Conservation (phyloP, 306 rosid species). For the Rosa persica region DNA sequence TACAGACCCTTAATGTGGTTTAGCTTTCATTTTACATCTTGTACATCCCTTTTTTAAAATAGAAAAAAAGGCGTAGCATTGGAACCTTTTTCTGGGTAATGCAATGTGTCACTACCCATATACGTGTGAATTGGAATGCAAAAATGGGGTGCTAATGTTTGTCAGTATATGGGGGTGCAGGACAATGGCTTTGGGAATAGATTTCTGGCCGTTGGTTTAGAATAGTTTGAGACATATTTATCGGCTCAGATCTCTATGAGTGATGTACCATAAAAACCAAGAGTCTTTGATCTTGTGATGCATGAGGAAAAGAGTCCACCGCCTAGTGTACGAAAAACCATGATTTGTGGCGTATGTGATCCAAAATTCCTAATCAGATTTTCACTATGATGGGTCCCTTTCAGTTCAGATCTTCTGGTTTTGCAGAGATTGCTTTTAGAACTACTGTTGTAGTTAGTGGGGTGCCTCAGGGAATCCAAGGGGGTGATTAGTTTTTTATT, state of each 20-base stretch:
- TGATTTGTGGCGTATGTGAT: slow-evolving; percentile 25
- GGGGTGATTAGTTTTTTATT: slow-evolving; percentile 2
- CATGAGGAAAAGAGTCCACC: slow-evolving; percentile 10
- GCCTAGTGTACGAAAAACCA: slow-evolving; percentile 19
- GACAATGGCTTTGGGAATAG: slow-evolving; percentile 14
- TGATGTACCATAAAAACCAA: not conserved
- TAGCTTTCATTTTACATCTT: not conserved
- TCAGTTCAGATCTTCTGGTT: slow-evolving; percentile 3
- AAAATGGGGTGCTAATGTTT: slow-evolving; percentile 6
- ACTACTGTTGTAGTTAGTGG: slow-evolving; percentile 26
- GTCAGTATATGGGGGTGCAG: slow-evolving; percentile 6
- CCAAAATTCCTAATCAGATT: slow-evolving; percentile 26
- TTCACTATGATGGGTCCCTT: slow-evolving; percentile 38
- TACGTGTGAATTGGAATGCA: not conserved
- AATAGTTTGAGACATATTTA: not conserved
- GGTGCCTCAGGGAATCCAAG: slow-evolving; percentile 52
- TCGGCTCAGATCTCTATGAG: slow-evolving; percentile 12
- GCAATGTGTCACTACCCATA: not conserved
- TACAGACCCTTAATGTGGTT: not conserved
- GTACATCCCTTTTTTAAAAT: not conserved
- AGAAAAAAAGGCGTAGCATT: not conserved
- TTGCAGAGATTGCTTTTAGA: slow-evolving; percentile 21
- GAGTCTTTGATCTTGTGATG: not conserved
- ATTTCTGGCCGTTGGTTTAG: slow-evolving; percentile 9
- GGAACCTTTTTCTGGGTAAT: not conserved